phyloP scores from a whole-genome alignment of 2,329 filamentous ascomycete species.

The Metarhizium humberi region DNA sequence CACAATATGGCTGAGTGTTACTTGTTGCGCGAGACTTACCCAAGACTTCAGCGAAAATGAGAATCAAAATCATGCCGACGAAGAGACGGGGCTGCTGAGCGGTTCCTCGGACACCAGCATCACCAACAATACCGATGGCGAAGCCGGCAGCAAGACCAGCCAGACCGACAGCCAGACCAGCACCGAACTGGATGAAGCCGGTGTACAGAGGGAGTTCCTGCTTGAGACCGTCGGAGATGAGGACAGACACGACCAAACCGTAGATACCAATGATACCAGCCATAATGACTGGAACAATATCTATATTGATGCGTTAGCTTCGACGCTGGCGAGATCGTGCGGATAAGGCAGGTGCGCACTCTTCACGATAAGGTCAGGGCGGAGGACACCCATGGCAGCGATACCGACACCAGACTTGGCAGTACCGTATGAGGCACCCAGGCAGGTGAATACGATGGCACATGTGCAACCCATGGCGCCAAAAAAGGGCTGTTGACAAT shows the following conservation, averaged over 20 bases:
- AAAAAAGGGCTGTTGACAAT: conserved; percentile 64
- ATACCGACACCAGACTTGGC: conserved; percentile 99
- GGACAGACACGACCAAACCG: conserved; percentile 78
- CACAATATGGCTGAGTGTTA: background rate
- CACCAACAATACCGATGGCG: conserved; percentile 80
- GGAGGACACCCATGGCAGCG: conserved; percentile 93
- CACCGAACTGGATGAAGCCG: conserved; percentile 78
- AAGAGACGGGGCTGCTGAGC: conserved; percentile 80
- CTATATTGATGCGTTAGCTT: conserved; percentile 35
- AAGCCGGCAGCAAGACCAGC: conserved; percentile 79
- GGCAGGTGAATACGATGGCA: conserved; percentile 94
- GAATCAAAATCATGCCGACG: conserved; percentile 97
- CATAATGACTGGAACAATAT: conserved; percentile 99
- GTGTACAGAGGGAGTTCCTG: conserved; percentile 69
- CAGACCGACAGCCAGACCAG: conserved; percentile 72
- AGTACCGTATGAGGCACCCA: conserved; percentile 95
- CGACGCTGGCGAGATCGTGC: background rate
- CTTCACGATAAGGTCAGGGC: conserved; percentile 98
- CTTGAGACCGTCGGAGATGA: conserved; percentile 71
- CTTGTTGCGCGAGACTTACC: conserved; percentile 39
- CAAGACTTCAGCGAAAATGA: conserved; percentile 99
- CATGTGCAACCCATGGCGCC: conserved; percentile 95
- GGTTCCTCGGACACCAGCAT: conserved; percentile 80
- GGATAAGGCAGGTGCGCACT: conserved; percentile 52
- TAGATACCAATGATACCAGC: conserved; percentile 99